Base-by-base conservation (phyloP, 148 eudicot species). In the Vaccinium corymbosum region DNA sequence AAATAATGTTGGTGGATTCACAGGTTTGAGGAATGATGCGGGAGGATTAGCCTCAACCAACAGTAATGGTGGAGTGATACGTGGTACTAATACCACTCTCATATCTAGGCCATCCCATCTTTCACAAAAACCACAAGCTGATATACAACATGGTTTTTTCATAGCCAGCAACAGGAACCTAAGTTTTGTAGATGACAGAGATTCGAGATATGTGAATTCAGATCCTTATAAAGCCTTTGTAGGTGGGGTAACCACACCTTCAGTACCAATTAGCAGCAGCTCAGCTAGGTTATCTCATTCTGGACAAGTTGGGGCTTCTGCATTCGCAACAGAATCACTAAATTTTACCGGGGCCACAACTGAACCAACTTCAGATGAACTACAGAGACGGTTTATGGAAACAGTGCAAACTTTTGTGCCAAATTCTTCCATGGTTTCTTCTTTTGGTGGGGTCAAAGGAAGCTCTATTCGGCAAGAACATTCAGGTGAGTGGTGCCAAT, bases 401-500 rank as follows among this genome's bases (percentile, higher is more conserved):
- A 64, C 76, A 79, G 50, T 32, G 80, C 76, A 57, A n/a, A 86
- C 80, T 81, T 19, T 76, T 56, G 62, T 78, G 52, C 14, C 80
- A 0, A 80, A 73, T 51, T 78, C 83, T 77, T 78, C 55, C 16
- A 14, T 52, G 61, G 80, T 49, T 80, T 20, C 57, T 57, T 66
- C 78, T 81, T 81, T 46, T 74, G 53, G 8, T 9, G 27, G 77
- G 64, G 20, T 52, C 38, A 52, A 42, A 75, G 82, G 83, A 64
- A 83, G 81, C 78, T 55, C 88, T 42, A 17, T 25, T 32, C 57
- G 16, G 66, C 85, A 64, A 81, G 83, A 52, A 25, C 68, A 79
- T 83, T 72, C 84, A 72, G 88, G 90, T 88, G 59, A 82, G 83
- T 6, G 52, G 48, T 78, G 29, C 56, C 20, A 72, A 52, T 76